Percentiles rank a stretch among this genome's conserved stretches.
phyloP scores from a whole-genome alignment of 495 filamentous ascomycete genomes.

The Aspergillus biplanus region DNA sequence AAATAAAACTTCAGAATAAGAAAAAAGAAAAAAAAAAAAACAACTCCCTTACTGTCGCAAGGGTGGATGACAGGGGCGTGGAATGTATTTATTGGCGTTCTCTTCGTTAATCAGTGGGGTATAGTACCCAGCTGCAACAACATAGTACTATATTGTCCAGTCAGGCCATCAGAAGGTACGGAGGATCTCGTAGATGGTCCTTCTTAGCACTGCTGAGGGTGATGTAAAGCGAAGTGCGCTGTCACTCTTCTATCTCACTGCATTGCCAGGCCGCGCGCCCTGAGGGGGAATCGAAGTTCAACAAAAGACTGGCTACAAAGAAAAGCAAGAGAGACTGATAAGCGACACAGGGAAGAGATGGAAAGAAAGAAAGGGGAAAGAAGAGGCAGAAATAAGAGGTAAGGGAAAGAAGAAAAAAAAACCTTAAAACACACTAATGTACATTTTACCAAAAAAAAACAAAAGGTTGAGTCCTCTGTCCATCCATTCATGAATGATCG shows the following conservation, averaged over 20 bases:
- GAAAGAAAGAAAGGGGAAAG: neutral
- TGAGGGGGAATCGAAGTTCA: neutral
- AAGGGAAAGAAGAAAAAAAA: neutral
- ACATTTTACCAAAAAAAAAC: neutral
- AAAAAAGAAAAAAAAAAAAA: too few relatives aligned
- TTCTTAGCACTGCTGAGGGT: too few relatives aligned
- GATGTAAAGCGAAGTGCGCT: too few relatives aligned
- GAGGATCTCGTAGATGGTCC: too few relatives aligned
- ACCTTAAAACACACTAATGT: neutral
- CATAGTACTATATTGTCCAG: neutral
- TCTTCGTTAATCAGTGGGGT: neutral
- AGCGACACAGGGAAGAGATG: neutral
- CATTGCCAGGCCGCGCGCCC: too few relatives aligned
- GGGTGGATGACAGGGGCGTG: too few relatives aligned
- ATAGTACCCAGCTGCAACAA: neutral
- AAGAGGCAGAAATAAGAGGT: neutral
- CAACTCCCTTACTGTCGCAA: too few relatives aligned
- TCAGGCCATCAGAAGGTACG: neutral
- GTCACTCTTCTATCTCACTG: too few relatives aligned
- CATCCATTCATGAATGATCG: constrained; percentile 2
- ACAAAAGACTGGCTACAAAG: neutral
- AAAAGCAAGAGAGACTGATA: neutral
- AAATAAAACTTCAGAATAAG: too few relatives aligned
- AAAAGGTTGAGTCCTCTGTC: neutral
- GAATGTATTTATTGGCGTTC: neutral